Evolutionary conservation across 352 stramenopile species (phyloP).

Genomic region (Plasmopara viticola): DNA sequence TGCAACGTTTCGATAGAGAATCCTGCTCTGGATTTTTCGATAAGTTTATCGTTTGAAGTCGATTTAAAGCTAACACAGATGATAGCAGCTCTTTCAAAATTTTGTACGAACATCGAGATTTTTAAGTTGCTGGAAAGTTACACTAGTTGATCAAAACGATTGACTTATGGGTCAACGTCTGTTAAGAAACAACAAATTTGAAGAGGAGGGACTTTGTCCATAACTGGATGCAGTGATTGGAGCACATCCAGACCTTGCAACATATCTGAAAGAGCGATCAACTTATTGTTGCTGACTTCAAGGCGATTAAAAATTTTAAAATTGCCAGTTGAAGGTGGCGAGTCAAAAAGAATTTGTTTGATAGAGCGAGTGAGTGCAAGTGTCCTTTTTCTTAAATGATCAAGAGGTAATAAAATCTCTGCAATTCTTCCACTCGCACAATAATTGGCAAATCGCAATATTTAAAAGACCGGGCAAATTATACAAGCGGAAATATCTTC

Average conservation of each 20-base stretch:
- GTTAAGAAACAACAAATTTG: slow-evolving; percentile 38
- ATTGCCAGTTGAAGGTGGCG: slow-evolving; percentile 55
- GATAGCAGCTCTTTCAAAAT: slow-evolving; percentile 37
- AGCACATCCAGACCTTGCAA: slow-evolving; percentile 46
- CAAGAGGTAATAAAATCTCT: slow-evolving; percentile 38
- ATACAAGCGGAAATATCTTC: slow-evolving; percentile 31
- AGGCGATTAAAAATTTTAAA: slow-evolving; percentile 49
- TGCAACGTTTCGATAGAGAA: slow-evolving; percentile 40
- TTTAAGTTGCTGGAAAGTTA: slow-evolving; percentile 31
- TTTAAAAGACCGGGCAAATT: slow-evolving; percentile 18
- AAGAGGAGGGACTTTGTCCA: slow-evolving; percentile 60
- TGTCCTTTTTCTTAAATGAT: slow-evolving; percentile 41
- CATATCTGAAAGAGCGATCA: slow-evolving; percentile 45
- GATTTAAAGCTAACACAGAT: slow-evolving; percentile 42
- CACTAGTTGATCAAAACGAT: slow-evolving; percentile 46
- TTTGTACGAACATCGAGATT: slow-evolving; percentile 59
- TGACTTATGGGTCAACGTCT: slow-evolving; percentile 71
- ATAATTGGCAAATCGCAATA: slow-evolving; percentile 46
- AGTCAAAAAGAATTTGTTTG: slow-evolving; percentile 47
- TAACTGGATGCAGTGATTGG: slow-evolving; percentile 37
- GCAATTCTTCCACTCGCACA: slow-evolving; percentile 24
- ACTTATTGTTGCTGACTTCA: slow-evolving; percentile 67
- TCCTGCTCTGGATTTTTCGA: slow-evolving; percentile 38
- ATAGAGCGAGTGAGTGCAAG: slow-evolving; percentile 39
- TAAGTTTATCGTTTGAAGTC: slow-evolving; percentile 41